phyloP scores from a whole-genome alignment of 2,329 filamentous ascomycete species.

The Trichoderma brevicompactum region DNA sequence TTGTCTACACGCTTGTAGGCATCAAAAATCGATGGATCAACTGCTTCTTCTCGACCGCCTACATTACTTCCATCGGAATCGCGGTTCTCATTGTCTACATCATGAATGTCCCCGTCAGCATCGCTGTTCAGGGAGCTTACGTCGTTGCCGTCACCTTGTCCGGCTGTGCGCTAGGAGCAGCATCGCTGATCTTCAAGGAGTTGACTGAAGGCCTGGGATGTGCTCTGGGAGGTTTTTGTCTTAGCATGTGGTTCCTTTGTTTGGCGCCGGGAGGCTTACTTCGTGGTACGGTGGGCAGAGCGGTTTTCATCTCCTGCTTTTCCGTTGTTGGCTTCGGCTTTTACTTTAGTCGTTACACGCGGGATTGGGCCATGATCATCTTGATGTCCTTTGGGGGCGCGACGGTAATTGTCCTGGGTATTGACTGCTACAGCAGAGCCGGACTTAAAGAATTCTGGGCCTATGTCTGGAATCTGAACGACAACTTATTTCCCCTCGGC shows the following conservation, averaged over 20 bases:
- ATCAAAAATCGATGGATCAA: conserved; percentile 82
- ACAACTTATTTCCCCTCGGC: conserved; percentile 75
- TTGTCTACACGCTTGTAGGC: conserved; percentile 73
- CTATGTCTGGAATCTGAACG: conserved; percentile 85
- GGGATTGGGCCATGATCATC: conserved; percentile 75
- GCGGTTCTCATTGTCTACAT: conserved; percentile 87
- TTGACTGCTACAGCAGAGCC: conserved; percentile 89
- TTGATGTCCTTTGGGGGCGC: conserved; percentile 81
- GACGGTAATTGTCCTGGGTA: conserved; percentile 77
- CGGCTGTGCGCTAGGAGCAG: conserved; percentile 72
- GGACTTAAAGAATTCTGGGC: conserved; percentile 96
- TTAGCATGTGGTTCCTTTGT: conserved; percentile 89
- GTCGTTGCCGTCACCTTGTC: conserved; percentile 77
- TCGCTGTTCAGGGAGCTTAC: conserved; percentile 83
- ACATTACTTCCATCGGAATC: conserved; percentile 72
- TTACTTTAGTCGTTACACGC: conserved; percentile 78
- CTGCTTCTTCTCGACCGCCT: conserved; percentile 78
- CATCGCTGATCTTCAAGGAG: conserved; percentile 79
- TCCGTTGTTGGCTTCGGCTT: conserved; percentile 70
- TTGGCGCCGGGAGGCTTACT: conserved; percentile 78
- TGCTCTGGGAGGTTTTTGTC: conserved; percentile 81
- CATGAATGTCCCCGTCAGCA: conserved; percentile 75
- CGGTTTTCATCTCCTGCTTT: conserved; percentile 76
- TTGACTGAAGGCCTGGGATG: conserved; percentile 82
- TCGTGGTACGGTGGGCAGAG: conserved; percentile 62